Evolutionary conservation across 140 eudicot genomes (phyloP).

Genomic region (Cichorium intybus): DNA sequence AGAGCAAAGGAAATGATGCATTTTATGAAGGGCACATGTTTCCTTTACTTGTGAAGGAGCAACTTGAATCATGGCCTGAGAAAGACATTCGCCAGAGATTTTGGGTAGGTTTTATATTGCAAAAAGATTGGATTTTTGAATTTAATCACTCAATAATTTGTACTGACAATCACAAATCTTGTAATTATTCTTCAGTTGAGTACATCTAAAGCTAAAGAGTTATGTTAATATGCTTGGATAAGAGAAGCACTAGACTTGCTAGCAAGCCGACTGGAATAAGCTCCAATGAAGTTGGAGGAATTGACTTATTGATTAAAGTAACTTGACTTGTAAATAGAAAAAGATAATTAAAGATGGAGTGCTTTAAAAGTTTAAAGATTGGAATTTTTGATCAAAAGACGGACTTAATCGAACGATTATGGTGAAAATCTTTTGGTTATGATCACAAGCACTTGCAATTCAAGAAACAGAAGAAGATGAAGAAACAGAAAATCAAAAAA

Average conservation of each 20-base stretch:
- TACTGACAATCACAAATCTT: constrained; percentile 17
- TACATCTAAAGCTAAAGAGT: constrained; percentile 57
- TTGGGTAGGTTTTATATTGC: constrained; percentile 45
- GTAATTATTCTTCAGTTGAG: constrained; percentile 31
- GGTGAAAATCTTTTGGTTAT: constrained; percentile 23
- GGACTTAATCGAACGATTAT: background rate
- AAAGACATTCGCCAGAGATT: constrained; percentile 63
- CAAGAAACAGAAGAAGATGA: constrained; percentile 11
- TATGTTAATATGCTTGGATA: constrained; percentile 75
- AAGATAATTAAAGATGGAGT: constrained; percentile 6
- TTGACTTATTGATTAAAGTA: constrained; percentile 12
- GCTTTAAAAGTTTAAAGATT: constrained; percentile 15
- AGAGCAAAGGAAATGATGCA: too few species aligned
- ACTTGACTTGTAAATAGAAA: constrained; percentile 31
- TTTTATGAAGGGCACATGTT: too few species aligned
- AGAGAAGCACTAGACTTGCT: constrained; percentile 66
- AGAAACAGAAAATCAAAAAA: background rate
- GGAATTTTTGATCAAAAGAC: constrained; percentile 21
- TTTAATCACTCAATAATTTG: constrained; percentile 1
- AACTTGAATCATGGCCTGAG: constrained; percentile 78
- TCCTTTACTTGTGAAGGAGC: constrained; percentile 55
- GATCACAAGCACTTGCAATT: constrained; percentile 20
- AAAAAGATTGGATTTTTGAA: constrained; percentile 8
- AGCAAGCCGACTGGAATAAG: constrained; percentile 40
- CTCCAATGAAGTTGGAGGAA: constrained; percentile 27